Percentiles rank a stretch among this genome's conserved stretches.
phyloP scores from a whole-genome alignment of 768 basidiomycete genomes.

The Trichaptum fuscoviolaceum region DNA sequence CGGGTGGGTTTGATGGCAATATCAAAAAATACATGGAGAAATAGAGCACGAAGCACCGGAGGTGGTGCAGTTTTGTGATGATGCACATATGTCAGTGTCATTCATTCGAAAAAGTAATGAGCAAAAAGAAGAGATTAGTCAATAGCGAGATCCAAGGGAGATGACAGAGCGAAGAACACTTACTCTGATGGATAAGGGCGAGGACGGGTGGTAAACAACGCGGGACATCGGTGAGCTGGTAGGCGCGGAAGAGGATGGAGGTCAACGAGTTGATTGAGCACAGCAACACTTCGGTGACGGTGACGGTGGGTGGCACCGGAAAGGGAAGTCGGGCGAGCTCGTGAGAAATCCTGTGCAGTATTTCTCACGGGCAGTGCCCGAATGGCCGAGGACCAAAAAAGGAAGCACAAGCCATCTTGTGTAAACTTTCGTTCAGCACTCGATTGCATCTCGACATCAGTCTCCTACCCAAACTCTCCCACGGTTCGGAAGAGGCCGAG shows the following conservation, averaged over 20 bases:
- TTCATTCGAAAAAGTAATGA: constrained; percentile 2
- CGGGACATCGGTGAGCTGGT: constrained; percentile 27
- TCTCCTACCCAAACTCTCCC: too few species aligned
- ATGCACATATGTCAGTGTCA: neutral
- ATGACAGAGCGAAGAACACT: constrained; percentile 5
- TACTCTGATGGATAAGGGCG: constrained; percentile 18
- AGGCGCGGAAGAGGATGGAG: constrained; percentile 5
- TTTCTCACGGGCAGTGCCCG: neutral
- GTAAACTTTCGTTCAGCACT: too few species aligned
- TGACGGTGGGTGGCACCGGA: neutral
- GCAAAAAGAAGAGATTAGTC: constrained; percentile 1
- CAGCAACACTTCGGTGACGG: neutral
- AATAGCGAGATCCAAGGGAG: neutral
- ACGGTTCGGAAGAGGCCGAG: too few species aligned
- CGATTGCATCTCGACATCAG: too few species aligned
- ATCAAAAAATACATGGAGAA: neutral
- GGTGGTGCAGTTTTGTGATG: neutral
- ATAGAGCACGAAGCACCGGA: neutral
- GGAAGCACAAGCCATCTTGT: neutral
- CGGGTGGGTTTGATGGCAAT: constrained; percentile 7
- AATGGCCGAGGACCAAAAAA: neutral
- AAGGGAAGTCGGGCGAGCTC: neutral
- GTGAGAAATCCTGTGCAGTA: neutral
- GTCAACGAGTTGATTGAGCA: neutral
- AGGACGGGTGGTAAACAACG: constrained; percentile 24